phyloP scores from a whole-genome alignment of 495 filamentous ascomycete genomes.

The Echria macrotheca region DNA sequence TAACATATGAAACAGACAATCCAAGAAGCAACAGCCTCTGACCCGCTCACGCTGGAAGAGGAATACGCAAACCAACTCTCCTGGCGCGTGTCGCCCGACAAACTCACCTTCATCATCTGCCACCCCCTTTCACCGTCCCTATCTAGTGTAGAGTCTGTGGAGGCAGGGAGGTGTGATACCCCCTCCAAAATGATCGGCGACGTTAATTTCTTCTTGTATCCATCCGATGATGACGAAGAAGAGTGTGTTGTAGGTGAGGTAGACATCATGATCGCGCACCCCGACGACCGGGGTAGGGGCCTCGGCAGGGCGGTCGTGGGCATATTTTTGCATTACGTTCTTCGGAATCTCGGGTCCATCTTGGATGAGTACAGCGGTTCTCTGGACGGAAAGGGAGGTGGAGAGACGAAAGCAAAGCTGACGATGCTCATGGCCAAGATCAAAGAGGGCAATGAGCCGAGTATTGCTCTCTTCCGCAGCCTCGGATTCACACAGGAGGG shows the following conservation, averaged over 20 bases:
- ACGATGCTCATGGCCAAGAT: slow-evolving; percentile 44
- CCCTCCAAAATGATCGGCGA: slow-evolving; percentile 69
- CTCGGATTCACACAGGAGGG: slow-evolving; percentile 43
- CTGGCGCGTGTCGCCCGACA: slow-evolving; percentile 73
- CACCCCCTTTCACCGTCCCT: slow-evolving; percentile 23
- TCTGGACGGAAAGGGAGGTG: slow-evolving; percentile 10
- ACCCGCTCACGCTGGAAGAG: slow-evolving; percentile 67
- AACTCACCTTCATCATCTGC: slow-evolving; percentile 69
- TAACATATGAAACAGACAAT: slow-evolving; percentile 52
- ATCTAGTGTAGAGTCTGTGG: slow-evolving; percentile 9
- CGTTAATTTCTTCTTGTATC: slow-evolving; percentile 75
- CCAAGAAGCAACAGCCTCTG: slow-evolving; percentile 77
- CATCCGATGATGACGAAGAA: slow-evolving; percentile 33
- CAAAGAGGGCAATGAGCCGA: slow-evolving; percentile 31
- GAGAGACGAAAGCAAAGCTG: slow-evolving; percentile 14
- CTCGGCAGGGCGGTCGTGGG: slow-evolving; percentile 61
- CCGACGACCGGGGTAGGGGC: slow-evolving; percentile 53
- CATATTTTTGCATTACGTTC: slow-evolving; percentile 63
- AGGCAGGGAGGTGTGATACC: slow-evolving; percentile 43
- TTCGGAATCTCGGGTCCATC: slow-evolving; percentile 43
- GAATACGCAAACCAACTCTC: slow-evolving; percentile 80
- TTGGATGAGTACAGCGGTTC: slow-evolving; percentile 50
- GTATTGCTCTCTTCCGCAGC: slow-evolving; percentile 39
- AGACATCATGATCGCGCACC: slow-evolving; percentile 81
- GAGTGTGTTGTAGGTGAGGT: slow-evolving; percentile 56